These are phyloP conservation scores for Fusarium illudens DNA, from an alignment of 2,329 filamentous ascomycete genomes.

Conservation along the genomic window DNA sequence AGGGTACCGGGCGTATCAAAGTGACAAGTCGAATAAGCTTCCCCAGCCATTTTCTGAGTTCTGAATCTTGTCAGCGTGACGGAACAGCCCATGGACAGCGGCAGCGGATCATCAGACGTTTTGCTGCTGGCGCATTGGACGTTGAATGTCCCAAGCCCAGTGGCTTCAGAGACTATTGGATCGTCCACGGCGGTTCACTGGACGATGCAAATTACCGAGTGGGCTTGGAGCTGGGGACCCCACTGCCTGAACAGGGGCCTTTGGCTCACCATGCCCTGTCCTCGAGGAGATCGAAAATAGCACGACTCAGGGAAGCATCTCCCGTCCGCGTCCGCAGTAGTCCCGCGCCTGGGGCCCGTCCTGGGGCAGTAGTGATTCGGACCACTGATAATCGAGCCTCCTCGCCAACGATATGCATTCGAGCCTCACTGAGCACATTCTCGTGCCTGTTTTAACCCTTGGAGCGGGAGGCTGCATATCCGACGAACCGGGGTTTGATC, in stretches of 20 bases:
- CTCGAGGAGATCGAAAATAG: constrained; percentile 5
- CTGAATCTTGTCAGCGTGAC: constrained; percentile 9
- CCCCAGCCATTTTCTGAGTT: not conserved
- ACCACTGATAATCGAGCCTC: constrained; percentile 9
- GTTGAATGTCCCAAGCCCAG: constrained; percentile 1
- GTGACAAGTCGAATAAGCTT: not conserved
- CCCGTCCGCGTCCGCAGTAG: not conserved
- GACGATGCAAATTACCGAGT: constrained; percentile 12
- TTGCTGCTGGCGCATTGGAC: constrained; percentile 2
- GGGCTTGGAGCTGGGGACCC: constrained; percentile 8
- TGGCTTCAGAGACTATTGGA: constrained; percentile 22
- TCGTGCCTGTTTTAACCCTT: constrained; percentile 6
- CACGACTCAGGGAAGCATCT: constrained; percentile 2
- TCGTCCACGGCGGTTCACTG: constrained; percentile 11
- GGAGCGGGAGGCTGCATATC: constrained; percentile 38
- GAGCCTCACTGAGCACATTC: constrained; percentile 5
- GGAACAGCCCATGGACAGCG: not conserved
- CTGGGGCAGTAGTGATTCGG: constrained; percentile 3
- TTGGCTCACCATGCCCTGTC: not conserved
- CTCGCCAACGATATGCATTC: not conserved
- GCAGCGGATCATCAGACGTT: constrained; percentile 6
- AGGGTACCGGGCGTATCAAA: not conserved
- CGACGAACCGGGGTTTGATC: constrained; percentile 25
- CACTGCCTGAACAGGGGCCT: constrained; percentile 18
- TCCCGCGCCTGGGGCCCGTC: not conserved